Conservation (phyloP, 345 rosid species). For the Gossypium stocksii region DNA sequence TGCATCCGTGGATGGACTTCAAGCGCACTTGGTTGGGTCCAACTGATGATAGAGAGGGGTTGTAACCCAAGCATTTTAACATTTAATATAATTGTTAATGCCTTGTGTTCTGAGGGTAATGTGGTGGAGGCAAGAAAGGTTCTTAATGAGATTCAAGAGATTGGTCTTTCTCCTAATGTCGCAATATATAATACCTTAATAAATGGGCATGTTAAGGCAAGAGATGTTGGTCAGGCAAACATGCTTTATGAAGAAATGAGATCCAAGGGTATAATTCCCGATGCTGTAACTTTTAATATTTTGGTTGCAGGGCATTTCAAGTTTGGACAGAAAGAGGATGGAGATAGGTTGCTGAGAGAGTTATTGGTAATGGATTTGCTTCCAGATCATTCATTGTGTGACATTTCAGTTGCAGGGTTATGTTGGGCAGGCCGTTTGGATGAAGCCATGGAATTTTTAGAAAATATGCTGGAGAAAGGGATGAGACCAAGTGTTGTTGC, state of each 20-base stretch:
- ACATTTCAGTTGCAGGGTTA: constrained; percentile 50
- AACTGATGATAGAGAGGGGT: constrained; percentile 52
- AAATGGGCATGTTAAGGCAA: constrained; percentile 65
- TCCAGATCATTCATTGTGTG: constrained; percentile 38
- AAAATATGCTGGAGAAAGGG: constrained; percentile 57
- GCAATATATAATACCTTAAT: constrained; percentile 52
- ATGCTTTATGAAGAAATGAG: constrained; percentile 55
- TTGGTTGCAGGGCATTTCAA: constrained; percentile 57
- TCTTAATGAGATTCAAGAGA: constrained; percentile 41
- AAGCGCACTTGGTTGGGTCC: constrained; percentile 42
- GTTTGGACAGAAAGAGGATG: constrained; percentile 51
- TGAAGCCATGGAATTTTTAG: constrained; percentile 42
- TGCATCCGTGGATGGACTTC: constrained; percentile 38
- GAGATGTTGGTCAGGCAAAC: constrained; percentile 50
- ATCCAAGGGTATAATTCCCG: constrained; percentile 47
- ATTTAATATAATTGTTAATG: constrained; percentile 45
- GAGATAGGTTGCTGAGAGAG: constrained; percentile 47
- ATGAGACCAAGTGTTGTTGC: constrained; percentile 45
- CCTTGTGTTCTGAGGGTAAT: constrained; percentile 57
- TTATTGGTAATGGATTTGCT: constrained; percentile 26
- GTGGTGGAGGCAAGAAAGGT: constrained; percentile 45
- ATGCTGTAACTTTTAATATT: constrained; percentile 60
- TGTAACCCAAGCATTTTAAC: constrained; percentile 49
- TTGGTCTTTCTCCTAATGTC: constrained; percentile 43
- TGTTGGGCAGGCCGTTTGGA: constrained; percentile 66